Conservation (phyloP, 371 early-diverging fungal species). For the Lichtheimia ornata region DNA sequence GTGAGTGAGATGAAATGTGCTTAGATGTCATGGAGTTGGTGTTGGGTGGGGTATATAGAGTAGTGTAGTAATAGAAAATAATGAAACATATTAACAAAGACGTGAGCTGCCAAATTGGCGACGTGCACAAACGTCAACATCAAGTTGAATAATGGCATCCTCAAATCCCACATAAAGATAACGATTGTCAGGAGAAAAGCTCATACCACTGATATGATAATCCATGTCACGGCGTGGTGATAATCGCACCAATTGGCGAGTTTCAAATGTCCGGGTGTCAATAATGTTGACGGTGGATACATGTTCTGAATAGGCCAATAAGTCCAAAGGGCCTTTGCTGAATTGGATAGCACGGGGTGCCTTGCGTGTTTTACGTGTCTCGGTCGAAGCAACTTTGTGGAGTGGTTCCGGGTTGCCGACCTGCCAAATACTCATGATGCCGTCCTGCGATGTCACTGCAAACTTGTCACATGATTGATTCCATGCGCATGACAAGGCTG, state of each 20-base stretch:
- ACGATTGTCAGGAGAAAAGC: constrained; percentile 31
- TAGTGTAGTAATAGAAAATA: constrained; percentile 16
- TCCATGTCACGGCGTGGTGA: constrained; percentile 36
- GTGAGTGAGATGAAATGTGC: no score
- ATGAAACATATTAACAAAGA: constrained; percentile 52
- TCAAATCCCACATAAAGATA: constrained; percentile 29
- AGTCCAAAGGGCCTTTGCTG: constrained; percentile 26
- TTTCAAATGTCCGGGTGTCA: constrained; percentile 80
- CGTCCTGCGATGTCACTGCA: constrained; percentile 82
- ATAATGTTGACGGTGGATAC: constrained; percentile 77
- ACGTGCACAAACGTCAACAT: constrained; percentile 19
- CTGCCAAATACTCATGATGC: constrained; percentile 72
- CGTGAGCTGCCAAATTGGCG: constrained; percentile 24
- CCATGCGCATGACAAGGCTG: constrained; percentile 66
- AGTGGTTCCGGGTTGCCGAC: constrained; percentile 54
- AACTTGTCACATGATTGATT: constrained; percentile 72
- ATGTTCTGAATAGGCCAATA: constrained; percentile 49
- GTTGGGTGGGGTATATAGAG: constrained; percentile 4
- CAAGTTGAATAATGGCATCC: constrained; percentile 23
- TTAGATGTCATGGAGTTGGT: neutral
- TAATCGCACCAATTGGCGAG: constrained; percentile 59
- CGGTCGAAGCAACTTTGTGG: constrained; percentile 27
- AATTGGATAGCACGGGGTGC: constrained; percentile 26
- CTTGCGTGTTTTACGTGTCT: constrained; percentile 41
- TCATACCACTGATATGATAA: constrained; percentile 30